Evolutionary conservation across 192 early-diverging fungal species (phyloP).

Genomic region (Coemansia sp.): DNA sequence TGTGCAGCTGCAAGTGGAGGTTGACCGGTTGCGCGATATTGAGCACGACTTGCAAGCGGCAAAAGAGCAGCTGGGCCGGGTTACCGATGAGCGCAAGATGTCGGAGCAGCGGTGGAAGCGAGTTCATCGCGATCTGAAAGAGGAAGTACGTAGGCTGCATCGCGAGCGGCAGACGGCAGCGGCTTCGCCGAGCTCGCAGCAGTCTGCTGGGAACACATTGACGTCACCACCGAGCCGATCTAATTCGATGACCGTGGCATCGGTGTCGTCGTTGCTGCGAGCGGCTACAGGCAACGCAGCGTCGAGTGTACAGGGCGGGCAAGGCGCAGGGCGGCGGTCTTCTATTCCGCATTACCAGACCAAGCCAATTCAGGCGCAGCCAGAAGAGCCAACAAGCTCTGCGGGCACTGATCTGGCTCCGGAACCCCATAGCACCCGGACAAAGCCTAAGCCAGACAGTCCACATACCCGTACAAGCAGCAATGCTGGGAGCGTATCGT

Average conservation of each 20-base stretch:
- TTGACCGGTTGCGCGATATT: conserved; percentile 43
- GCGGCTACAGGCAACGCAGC: conserved; percentile 42
- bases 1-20: conserved; percentile 32
- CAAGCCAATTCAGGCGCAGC: conserved; percentile 5
- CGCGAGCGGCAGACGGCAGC: conserved; percentile 24
- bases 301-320: neutral
- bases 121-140: conserved; percentile 52
- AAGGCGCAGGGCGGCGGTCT: neutral
- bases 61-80: conserved; percentile 26
- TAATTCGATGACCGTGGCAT: conserved; percentile 48
- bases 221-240: conserved; percentile 24
- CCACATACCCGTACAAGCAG: conserved; percentile 31
- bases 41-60: conserved; percentile 29
- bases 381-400: neutral
- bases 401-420: neutral
- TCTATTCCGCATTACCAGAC: conserved; percentile 1
- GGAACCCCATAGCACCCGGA: neutral
- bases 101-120: conserved; percentile 53
- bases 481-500: conserved; percentile 27
- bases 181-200: neutral
- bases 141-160: conserved; percentile 50
- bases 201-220: neutral
- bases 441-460: neutral
- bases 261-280: conserved; percentile 51
- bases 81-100: conserved; percentile 43